These are phyloP conservation scores for Apophysomyces ossiformis DNA, from an alignment of 371 early-diverging fungal species.

Conservation along the genomic window DNA sequence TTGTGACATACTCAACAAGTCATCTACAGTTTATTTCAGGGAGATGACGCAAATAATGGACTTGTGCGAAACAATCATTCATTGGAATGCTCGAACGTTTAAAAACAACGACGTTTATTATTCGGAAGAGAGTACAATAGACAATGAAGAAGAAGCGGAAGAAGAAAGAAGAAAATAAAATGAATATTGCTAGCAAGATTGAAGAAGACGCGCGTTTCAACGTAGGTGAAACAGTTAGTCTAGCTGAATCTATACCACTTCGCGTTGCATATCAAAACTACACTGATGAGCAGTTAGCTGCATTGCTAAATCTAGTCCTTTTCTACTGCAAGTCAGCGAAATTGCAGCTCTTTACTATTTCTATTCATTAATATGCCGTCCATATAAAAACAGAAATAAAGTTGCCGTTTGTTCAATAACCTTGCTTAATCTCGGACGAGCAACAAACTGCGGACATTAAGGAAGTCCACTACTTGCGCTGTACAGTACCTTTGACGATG, in stretches of 20 bases:
- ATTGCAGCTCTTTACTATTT: background rate
- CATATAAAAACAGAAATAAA: background rate
- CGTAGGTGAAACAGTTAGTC: background rate
- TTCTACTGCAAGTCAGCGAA: background rate
- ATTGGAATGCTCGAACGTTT: no score
- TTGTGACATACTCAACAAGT: no score
- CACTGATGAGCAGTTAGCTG: background rate
- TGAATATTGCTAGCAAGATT: background rate
- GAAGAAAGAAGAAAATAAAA: background rate
- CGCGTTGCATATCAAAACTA: background rate
- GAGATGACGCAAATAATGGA: no score
- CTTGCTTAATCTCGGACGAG: background rate
- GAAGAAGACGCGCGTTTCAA: background rate
- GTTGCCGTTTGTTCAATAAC: background rate
- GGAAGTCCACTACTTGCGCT: background rate
- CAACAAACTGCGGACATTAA: background rate
- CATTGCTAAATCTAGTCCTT: background rate
- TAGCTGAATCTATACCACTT: background rate
- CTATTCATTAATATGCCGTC: background rate
- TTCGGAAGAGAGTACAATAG: background rate
- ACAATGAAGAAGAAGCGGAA: background rate
- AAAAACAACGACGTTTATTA: background rate
- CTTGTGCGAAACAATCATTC: no score
- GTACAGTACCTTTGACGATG: background rate
- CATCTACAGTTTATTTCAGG: no score